Evolutionary conservation across 805 yeast genomes (phyloP), one percentile per base, ranked within the genome.

Genomic region (Barnettozyma sp.): DNA sequence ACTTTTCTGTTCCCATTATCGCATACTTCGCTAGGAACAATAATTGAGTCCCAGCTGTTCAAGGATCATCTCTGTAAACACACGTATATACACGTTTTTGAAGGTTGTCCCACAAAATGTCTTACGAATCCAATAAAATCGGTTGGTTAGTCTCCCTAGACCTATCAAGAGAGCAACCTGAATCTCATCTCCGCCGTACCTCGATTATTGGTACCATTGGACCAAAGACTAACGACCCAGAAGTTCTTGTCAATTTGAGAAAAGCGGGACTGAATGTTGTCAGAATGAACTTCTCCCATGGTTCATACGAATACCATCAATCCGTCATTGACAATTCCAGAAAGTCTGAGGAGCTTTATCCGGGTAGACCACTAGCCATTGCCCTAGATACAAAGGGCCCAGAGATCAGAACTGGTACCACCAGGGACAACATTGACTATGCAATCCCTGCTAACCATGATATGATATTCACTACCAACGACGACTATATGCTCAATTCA

Each of bases 321-420:
- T 70, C 85, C 45, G 98, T 92, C 56, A 71, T 92, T 63, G 97
- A 90, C 76, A 90, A 92, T 60, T 86, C 97, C 54, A 82, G 94
- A 69, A 79, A 86, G 66, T 87, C 97, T 47, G 96, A 84, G 68
- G 79, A 78, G 64, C 63, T 82, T 39, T 87, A 81, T 66, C 77
- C 83, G 49, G 97, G 97, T 59, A 85, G 97, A 71, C 98, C 97
- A 38, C 74, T 92, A 57, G 97, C 96, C 44, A 88, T 92, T 66
- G 98, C 98, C 48, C 78, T 92, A 55, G 98, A 92, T 66, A 92
- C 97, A 65, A 92, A 92, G 77, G 98, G 98, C 54, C 98, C 98
- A 46, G 98, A 92, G 71, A 92, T 92, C 71, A 85, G 98, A 78
- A 90, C 98, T 41, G 98, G 98, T 66, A 78, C 87, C 64, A 92